Percentiles rank a stretch among this genome's conserved stretches.
Evolutionary conservation across 768 basidiomycete genomes (phyloP).

Genomic region (Suillus plorans): DNA sequence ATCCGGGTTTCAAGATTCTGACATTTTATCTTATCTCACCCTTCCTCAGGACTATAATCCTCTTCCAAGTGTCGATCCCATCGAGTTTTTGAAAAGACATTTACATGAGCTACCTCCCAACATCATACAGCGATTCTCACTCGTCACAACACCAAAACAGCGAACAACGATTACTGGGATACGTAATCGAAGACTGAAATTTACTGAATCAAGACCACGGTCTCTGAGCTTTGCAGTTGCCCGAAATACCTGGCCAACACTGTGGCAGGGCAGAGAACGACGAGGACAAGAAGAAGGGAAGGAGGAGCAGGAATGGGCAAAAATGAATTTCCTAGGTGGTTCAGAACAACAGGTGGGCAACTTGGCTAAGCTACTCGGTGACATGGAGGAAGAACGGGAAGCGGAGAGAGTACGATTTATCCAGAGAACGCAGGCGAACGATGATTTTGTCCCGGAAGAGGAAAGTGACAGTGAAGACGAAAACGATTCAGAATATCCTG

Average conservation of each 20-base stretch:
- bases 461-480: conserved; percentile 46
- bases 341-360: conserved; percentile 63
- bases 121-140: conserved; percentile 45
- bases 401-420: conserved; percentile 55
- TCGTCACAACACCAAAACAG: conserved; percentile 55
- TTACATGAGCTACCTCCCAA: conserved; percentile 67
- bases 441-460: conserved; percentile 64
- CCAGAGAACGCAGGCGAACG: conserved; percentile 40
- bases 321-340: conserved; percentile 58
- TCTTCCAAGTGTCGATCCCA: conserved; percentile 54
- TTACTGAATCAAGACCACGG: conserved; percentile 51
- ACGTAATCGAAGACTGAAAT: conserved; percentile 72
- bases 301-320: conserved; percentile 73
- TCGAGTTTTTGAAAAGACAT: conserved; percentile 63
- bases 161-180: conserved; percentile 63
- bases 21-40: conserved; percentile 51
- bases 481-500: conserved; percentile 20
- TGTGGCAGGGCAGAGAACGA: conserved; percentile 62
- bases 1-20: conserved; percentile 18
- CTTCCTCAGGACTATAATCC: conserved; percentile 60
- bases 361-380: conserved; percentile 61
- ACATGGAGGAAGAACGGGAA: conserved; percentile 78
- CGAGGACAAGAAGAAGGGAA: conserved; percentile 50
- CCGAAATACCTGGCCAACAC: conserved; percentile 57
- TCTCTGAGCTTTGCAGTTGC: conserved; percentile 57